phyloP scores from a whole-genome alignment of 148 eudicot genomes.

The Fagopyrum tataricum region DNA sequence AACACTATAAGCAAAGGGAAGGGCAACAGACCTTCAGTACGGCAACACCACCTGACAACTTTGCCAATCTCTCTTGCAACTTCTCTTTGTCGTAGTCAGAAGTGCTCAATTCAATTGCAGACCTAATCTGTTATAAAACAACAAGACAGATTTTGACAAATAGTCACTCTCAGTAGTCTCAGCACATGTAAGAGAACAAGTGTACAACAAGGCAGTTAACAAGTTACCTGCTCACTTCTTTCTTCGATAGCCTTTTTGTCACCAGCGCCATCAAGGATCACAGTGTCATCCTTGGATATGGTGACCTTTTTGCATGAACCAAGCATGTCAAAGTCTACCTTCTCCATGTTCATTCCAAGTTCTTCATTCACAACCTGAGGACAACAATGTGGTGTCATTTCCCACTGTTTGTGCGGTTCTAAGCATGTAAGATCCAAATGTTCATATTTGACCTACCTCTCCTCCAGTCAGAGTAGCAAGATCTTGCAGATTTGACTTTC shows the following conservation, averaged over 20 bases:
- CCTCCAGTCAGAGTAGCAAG: constrained; percentile 88
- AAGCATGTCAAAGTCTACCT: constrained; percentile 60
- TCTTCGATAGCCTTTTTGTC: constrained; percentile 82
- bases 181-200: neutral
- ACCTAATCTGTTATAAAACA: constrained; percentile 45
- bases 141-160: neutral
- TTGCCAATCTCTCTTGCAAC: constrained; percentile 84
- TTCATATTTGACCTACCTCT: constrained; percentile 25
- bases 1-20: neutral
- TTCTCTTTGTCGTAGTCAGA: constrained; percentile 90
- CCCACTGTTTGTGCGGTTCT: neutral
- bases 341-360: constrained; percentile 84
- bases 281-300: constrained; percentile 83
- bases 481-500: constrained; percentile 76
- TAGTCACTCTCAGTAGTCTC: neutral
- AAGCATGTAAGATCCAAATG: neutral
- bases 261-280: constrained; percentile 92
- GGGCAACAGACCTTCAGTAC: constrained; percentile 58
- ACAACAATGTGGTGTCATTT: neutral
- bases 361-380: constrained; percentile 80
- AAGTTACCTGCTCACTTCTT: constrained; percentile 81
- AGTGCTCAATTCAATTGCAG: constrained; percentile 56
- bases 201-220: neutral
- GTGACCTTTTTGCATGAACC: constrained; percentile 95
- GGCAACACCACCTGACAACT: constrained; percentile 94